Evolutionary conservation across 1,139 yeast genomes (phyloP).

Genomic region (Petasospora rhodanensis): DNA sequence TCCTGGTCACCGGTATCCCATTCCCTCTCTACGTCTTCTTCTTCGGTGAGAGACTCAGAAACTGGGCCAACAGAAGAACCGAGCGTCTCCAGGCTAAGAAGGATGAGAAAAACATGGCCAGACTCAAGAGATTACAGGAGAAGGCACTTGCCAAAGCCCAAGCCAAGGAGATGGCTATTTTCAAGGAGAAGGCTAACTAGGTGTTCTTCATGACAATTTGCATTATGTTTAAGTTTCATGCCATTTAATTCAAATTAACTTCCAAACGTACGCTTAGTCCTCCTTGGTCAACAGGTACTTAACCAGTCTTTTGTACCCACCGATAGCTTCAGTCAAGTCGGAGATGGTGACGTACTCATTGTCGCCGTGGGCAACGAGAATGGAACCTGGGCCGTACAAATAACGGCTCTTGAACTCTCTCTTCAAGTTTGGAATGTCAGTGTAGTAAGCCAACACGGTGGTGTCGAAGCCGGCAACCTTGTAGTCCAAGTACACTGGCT

Average conservation of each 20-base stretch:
- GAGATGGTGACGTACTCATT: conserved; percentile 49
- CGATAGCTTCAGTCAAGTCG: conserved; percentile 50
- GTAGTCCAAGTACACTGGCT: conserved; percentile 39
- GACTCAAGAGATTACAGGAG: conserved; percentile 23
- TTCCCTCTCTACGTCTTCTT: conserved; percentile 54
- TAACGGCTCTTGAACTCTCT: conserved; percentile 37
- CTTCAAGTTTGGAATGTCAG: conserved; percentile 60
- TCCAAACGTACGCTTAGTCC: no score
- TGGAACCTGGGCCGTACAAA: conserved; percentile 68
- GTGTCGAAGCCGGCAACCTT: conserved; percentile 62
- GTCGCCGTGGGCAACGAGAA: conserved; percentile 62
- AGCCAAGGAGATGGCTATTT: no score
- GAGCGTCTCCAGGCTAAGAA: conserved; percentile 38
- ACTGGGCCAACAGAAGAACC: conserved; percentile 49
- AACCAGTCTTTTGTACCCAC: conserved; percentile 52
- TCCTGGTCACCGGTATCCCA: conserved; percentile 54
- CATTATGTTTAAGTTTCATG: no score
- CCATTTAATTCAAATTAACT: no score
- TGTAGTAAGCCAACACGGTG: conserved; percentile 52
- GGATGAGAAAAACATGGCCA: conserved; percentile 34
- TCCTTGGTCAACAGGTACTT: conserved; percentile 16
- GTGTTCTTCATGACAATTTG: no score
- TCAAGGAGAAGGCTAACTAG: no score
- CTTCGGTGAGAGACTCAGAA: conserved; percentile 52
- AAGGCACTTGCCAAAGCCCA: no score